Evolutionary conservation across 2,329 filamentous ascomycete species (phyloP).

Genomic region (Trichoderma hamatum): DNA sequence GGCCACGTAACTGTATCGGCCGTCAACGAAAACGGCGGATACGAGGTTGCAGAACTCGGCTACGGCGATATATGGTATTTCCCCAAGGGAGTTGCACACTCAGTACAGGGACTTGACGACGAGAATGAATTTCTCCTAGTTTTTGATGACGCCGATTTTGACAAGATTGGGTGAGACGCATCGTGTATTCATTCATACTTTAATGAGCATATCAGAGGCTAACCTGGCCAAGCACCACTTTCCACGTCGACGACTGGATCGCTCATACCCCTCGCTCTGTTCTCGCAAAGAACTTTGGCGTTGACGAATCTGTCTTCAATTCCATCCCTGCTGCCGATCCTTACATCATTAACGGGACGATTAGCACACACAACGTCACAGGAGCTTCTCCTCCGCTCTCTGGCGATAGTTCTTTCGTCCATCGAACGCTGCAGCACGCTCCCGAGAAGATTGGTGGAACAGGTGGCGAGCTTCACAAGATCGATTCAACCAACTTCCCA

Average conservation of each 20-base stretch:
- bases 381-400: slow-evolving; percentile 46
- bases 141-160: slow-evolving; percentile 69
- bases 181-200: too few relatives aligned
- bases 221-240: slow-evolving; percentile 58
- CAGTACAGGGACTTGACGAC: slow-evolving; percentile 65
- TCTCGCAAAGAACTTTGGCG: slow-evolving; percentile 70
- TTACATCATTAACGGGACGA: slow-evolving; percentile 63
- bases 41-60: slow-evolving; percentile 57
- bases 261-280: slow-evolving; percentile 64
- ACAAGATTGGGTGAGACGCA: slow-evolving; percentile 56
- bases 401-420: slow-evolving; percentile 65
- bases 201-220: neutral
- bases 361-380: slow-evolving; percentile 48
- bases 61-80: slow-evolving; percentile 72
- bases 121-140: slow-evolving; percentile 69
- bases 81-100: slow-evolving; percentile 66
- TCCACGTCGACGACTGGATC: slow-evolving; percentile 73
- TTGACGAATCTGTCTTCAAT: slow-evolving; percentile 62
- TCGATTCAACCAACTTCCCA: slow-evolving; percentile 70
- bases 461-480: slow-evolving; percentile 64
- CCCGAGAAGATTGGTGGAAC: slow-evolving; percentile 61
- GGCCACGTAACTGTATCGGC: slow-evolving; percentile 62
- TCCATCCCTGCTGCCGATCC: slow-evolving; percentile 60
- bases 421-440: slow-evolving; percentile 58
- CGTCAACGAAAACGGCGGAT: slow-evolving; percentile 63